phyloP scores from a whole-genome alignment of 768 basidiomycete genomes.

The Phaffia australis region DNA sequence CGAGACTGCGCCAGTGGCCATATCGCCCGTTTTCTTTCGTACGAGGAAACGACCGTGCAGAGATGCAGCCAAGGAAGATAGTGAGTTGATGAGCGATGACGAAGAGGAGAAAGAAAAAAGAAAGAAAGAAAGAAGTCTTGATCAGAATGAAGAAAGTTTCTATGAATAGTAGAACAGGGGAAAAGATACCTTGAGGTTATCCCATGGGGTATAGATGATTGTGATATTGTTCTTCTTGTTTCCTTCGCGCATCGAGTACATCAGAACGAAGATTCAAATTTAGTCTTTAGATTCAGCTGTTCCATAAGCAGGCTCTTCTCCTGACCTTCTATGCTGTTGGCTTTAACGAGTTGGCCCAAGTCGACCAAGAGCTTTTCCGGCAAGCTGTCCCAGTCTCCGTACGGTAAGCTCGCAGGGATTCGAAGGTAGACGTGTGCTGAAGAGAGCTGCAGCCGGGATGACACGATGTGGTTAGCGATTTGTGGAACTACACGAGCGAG shows the following conservation, averaged over 20 bases:
- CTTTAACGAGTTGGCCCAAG: constrained; percentile 91
- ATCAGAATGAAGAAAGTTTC: neutral
- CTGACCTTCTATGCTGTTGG: constrained; percentile 88
- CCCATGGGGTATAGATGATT: constrained; percentile 84
- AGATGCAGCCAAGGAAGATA: neutral
- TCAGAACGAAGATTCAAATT: neutral
- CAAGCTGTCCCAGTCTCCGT: constrained; percentile 64
- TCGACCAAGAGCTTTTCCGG: constrained; percentile 67
- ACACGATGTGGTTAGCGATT: neutral
- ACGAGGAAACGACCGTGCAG: no score
- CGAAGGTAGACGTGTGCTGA: constrained; percentile 96
- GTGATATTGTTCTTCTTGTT: constrained; percentile 92
- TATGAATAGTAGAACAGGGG: neutral
- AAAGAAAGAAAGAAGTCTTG: neutral
- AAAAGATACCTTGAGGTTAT: constrained; percentile 68
- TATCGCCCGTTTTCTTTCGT: constrained; percentile 34
- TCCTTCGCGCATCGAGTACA: constrained; percentile 43
- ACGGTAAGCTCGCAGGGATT: constrained; percentile 58
- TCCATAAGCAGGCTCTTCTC: neutral
- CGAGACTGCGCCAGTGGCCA: constrained; percentile 91
- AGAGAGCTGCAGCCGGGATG: constrained; percentile 47
- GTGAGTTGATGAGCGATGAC: neutral
- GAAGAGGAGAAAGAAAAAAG: neutral
- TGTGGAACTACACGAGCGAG: neutral
- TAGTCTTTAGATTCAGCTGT: neutral